Evolutionary conservation across 257 asterid species (phyloP).

Genomic region (Solanum pinnatisectum): DNA sequence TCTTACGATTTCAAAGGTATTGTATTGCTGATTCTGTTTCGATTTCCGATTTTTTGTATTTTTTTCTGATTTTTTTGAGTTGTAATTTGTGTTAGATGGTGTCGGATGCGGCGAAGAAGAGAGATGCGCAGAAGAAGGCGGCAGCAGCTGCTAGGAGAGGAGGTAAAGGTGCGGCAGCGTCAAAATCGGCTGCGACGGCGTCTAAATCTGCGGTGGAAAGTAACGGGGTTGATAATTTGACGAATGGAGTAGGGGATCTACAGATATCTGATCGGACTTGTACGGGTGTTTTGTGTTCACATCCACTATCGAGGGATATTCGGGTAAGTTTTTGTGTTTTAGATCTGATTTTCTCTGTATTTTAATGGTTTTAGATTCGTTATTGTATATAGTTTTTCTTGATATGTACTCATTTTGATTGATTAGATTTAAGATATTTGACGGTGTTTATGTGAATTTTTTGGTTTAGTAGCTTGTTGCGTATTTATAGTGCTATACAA

Average conservation of each 20-base stretch:
- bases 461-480: neutral
- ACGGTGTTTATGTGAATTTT: neutral
- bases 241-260: slow-evolving; percentile 46
- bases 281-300: slow-evolving; percentile 93
- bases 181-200: slow-evolving; percentile 40
- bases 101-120: slow-evolving; percentile 97
- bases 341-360: neutral
- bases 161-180: slow-evolving; percentile 28
- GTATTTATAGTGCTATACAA: neutral
- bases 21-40: neutral
- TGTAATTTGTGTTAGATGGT: slow-evolving; percentile 50
- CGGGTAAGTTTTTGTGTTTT: slow-evolving; percentile 34
- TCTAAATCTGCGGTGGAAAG: slow-evolving; percentile 19
- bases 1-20: neutral
- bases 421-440: neutral
- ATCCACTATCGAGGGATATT: slow-evolving; percentile 86
- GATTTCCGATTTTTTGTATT: neutral
- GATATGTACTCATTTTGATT: neutral
- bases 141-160: slow-evolving; percentile 66
- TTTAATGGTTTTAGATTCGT: neutral
- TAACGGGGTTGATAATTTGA: slow-evolving; percentile 45
- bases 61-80: neutral
- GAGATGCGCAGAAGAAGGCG: slow-evolving; percentile 96
- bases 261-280: slow-evolving; percentile 90
- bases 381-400: neutral